Evolutionary conservation across 805 yeast species (phyloP), one percentile per base, ranked within the genome.

Genomic region (Wickerhamiella domercqiae): DNA sequence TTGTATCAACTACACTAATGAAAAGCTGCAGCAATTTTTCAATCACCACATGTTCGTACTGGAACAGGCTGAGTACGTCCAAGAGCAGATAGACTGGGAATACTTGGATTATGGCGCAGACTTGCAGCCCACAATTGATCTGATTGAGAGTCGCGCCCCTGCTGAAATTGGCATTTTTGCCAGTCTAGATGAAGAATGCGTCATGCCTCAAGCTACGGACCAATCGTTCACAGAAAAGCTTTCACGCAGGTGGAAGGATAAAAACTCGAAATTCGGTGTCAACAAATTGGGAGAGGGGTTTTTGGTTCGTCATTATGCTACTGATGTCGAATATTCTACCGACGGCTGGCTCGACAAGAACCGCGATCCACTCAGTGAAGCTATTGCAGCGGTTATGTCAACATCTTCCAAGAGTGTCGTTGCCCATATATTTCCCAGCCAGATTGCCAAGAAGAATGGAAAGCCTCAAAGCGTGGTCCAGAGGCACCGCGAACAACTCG

Each of bases 1-100:
- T 44, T 90, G 97, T 64, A 90, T 90, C 62, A 90, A 90, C 57
- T 82, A 82, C 49, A 95, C 93, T 43, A 87, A 87, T 59, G 98
- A 90, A 59, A 87, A 86, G 61, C 67, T 90, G 44, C 98, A 90
- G 63, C 98, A 90, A 59, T 90, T 87, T 56, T 90, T 90, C 57
- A 90, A 90, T 59, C 96, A 90, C 55, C 73, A 87, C 56, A 90
- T 96, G 45, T 72, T 90, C 59, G 93, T 90, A 51, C 80, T 94
- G 1, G 98, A 90, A 60, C 98, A 90, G 62, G 97, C 90, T 49
- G 97, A 90, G 54, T 90, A 90, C 52, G 83, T 82, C 34, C 76
- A 78, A 47, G 98, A 90, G 57, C 77, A 83, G 55, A 93, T 90
- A 53, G 77, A 83, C 56, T 90, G 98, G 98, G 67, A 72, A 38